phyloP scores from a whole-genome alignment of 1,284 basidiomycete genomes.

The Ceratobasidium papillatum region DNA sequence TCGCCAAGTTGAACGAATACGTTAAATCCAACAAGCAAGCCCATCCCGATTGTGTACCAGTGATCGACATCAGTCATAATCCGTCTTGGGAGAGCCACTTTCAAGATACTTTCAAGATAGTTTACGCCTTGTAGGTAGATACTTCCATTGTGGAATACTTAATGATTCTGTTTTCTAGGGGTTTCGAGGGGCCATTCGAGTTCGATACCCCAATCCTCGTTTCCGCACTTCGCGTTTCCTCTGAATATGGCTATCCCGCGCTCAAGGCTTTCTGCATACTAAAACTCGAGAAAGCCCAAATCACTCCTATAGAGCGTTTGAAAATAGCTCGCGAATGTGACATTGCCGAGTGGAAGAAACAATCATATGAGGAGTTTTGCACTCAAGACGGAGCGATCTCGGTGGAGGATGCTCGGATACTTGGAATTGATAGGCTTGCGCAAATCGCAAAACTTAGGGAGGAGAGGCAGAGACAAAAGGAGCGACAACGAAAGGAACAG shows the following conservation, averaged over 20 bases:
- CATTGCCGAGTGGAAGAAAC: slow-evolving; percentile 34
- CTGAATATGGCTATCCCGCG: neutral
- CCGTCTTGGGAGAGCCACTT: neutral
- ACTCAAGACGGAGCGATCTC: slow-evolving; percentile 12
- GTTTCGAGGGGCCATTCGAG: neutral
- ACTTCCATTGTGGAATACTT: neutral
- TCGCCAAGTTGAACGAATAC: neutral
- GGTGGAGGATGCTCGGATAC: no score
- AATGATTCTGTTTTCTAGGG: neutral
- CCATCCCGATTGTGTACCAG: neutral
- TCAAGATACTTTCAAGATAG: neutral
- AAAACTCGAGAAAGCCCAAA: neutral
- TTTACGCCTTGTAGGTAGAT: slow-evolving; percentile 11
- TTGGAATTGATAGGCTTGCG: no score
- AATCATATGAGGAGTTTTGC: slow-evolving; percentile 35
- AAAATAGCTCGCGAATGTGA: slow-evolving; percentile 26
- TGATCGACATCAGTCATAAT: neutral
- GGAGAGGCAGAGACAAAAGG: no score
- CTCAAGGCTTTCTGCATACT: slow-evolving; percentile 8
- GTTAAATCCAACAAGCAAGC: neutral
- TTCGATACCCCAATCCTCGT: neutral
- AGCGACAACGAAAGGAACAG: no score
- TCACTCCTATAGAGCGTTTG: slow-evolving; percentile 25
- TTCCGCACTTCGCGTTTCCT: neutral
- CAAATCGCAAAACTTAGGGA: no score